phyloP scores from a whole-genome alignment of 2,329 filamentous ascomycete genomes.

The Macroventuria anomochaeta region DNA sequence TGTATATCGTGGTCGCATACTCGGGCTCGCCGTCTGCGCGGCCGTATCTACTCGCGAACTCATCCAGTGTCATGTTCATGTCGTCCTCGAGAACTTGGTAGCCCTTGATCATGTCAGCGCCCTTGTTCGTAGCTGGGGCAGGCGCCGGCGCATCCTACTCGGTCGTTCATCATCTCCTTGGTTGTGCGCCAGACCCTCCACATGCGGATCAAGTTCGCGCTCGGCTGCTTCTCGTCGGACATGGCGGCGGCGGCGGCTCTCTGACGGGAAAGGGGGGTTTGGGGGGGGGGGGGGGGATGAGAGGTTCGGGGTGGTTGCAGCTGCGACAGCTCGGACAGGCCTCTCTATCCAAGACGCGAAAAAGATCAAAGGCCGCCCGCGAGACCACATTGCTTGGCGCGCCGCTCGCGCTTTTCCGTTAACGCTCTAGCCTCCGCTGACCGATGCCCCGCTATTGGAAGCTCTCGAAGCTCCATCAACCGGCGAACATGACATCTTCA shows the following conservation, averaged over 20 bases:
- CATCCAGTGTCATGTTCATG: constrained; percentile 82
- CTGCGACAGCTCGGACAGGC: constrained; percentile 8
- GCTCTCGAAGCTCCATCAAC: constrained; percentile 24
- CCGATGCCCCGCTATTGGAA: constrained; percentile 38
- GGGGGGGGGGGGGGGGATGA: constrained; percentile 19
- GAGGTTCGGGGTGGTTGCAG: constrained; percentile 9
- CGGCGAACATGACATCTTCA: constrained; percentile 64
- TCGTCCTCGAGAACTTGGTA: constrained; percentile 92
- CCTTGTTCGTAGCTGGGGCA: constrained; percentile 15
- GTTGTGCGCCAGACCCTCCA: constrained; percentile 95
- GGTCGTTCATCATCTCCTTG: constrained; percentile 91
- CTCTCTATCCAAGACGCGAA: constrained; percentile 35
- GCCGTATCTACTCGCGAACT: constrained; percentile 76
- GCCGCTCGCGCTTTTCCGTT: constrained; percentile 19
- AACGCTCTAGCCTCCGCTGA: constrained; percentile 21
- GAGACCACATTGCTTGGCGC: constrained; percentile 17
- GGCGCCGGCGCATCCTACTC: constrained; percentile 65
- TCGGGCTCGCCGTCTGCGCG: constrained; percentile 75
- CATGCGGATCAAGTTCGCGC: constrained; percentile 62
- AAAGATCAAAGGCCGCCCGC: constrained; percentile 31
- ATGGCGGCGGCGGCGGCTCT: constrained; percentile 27
- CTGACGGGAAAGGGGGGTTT: constrained; percentile 2
- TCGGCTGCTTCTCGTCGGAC: constrained; percentile 35
- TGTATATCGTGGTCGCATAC: constrained; percentile 59
- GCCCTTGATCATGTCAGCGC: constrained; percentile 64